Evolutionary conservation across 805 yeast genomes (phyloP), one percentile per base, ranked within the genome.

Genomic region (Hemisphaericaspora nanyangensis): DNA sequence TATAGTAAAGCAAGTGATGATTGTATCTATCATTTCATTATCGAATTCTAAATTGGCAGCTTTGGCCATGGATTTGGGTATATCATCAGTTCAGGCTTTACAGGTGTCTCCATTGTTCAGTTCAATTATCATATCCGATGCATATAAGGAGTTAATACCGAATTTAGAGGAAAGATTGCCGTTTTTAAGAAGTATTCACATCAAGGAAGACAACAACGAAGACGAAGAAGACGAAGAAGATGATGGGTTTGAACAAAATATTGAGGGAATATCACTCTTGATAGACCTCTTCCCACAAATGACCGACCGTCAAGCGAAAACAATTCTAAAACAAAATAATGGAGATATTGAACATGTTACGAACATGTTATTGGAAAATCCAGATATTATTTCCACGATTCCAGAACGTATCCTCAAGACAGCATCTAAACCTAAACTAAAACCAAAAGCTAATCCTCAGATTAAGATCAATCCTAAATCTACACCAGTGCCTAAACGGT

Each of bases 231-330:
- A 31, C 13, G 39, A 29, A 4, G 37, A 26, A 3, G 29, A 29
- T 10, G 39, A 42, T 6, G 55, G 46, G 15, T 44, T 48, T 22
- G 58, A 63, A 24, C 62, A 57, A 3, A 64, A 70, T 31, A 64
- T 82, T 2, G 52, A 57, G 13, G 61, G 63, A 8, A 40, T 45
- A 10, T 39, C 37, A 16, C 16, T 39, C 18, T 49, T 74, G 31
- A 42, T 55, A n/a, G 86, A 80, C 24, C 55, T 89, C 44, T 85
- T 88, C 54, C 96, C 96, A 0, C 73, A 73, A 29, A 55, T 87
- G 26, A 61, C 75, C 0, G 51, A 56, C 3, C 58, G 63, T 1
- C 72, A 77, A 52, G 73, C 81, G 0, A 61, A 60, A n/a, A 63
- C 65, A 2, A 49, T 86, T 2, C 57, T 87, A 11, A 52, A 60